phyloP scores from a whole-genome alignment of 2,329 filamentous ascomycete species.

The Talaromyces sp. region DNA sequence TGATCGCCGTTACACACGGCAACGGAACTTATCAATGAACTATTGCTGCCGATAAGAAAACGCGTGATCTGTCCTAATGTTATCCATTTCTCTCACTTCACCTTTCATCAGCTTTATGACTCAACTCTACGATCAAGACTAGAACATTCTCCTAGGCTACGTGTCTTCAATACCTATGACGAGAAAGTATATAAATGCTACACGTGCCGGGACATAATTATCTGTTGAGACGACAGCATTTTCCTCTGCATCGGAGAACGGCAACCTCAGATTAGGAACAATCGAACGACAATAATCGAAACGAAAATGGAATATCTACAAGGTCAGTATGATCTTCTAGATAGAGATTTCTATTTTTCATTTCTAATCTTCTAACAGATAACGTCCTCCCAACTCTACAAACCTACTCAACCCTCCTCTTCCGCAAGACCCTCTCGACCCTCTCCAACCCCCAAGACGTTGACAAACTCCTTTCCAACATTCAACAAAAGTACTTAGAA shows the following conservation, averaged over 20 bases:
- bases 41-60: slow-evolving; percentile 7
- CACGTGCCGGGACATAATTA: neutral
- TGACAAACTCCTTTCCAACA: slow-evolving; percentile 20
- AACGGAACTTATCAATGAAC: neutral
- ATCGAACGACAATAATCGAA: neutral
- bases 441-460: slow-evolving; percentile 20
- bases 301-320: slow-evolving; percentile 18
- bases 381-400: slow-evolving; percentile 21
- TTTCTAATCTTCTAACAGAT: slow-evolving; percentile 15
- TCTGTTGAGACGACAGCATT: neutral
- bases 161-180: neutral
- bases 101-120: neutral
- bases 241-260: neutral
- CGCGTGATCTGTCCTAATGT: slow-evolving; percentile 5
- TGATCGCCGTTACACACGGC: neutral
- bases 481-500: slow-evolving; percentile 44
- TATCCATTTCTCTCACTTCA: neutral
- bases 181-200: neutral
- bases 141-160: neutral
- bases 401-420: slow-evolving; percentile 17
- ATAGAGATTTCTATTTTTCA: no score
- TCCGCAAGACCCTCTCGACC: slow-evolving; percentile 13
- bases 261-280: neutral
- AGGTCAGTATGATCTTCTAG: slow-evolving; percentile 12
- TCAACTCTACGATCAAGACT: neutral